These are phyloP conservation scores for Furcasterigmium furcatum DNA, from an alignment of 2,329 filamentous ascomycete genomes.

Conservation along the genomic window DNA sequence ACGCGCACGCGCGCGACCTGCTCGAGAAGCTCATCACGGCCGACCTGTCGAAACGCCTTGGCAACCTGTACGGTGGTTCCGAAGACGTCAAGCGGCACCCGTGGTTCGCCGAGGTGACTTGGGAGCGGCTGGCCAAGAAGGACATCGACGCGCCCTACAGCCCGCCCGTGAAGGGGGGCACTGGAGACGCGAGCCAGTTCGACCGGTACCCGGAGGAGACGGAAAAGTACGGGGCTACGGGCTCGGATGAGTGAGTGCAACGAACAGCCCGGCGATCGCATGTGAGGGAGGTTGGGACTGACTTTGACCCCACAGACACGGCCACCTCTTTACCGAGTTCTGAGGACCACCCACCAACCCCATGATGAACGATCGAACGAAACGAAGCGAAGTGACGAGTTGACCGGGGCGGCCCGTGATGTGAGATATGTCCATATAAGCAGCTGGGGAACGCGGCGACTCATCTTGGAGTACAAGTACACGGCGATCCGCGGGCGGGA, in stretches of 20 bases:
- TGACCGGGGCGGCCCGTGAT: background rate
- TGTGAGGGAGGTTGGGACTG: too few relatives aligned
- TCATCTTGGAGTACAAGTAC: too few relatives aligned
- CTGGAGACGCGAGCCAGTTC: constrained; percentile 94
- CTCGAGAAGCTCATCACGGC: constrained; percentile 90
- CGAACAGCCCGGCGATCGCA: too few relatives aligned
- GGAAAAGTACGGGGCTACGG: constrained; percentile 79
- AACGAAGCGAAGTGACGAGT: background rate
- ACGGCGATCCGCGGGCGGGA: too few relatives aligned
- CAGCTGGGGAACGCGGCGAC: too few relatives aligned
- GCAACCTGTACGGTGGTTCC: constrained; percentile 87
- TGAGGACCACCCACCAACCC: constrained; percentile 37
- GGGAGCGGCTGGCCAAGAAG: constrained; percentile 90
- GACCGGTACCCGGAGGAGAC: constrained; percentile 97
- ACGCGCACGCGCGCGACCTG: constrained; percentile 89
- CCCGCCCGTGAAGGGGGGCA: constrained; percentile 88
- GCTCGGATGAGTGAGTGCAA: constrained; percentile 77
- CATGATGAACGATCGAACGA: too few relatives aligned
- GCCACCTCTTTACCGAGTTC: constrained; percentile 74
- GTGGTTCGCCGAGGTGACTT: constrained; percentile 97
- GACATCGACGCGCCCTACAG: constrained; percentile 99
- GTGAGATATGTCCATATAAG: background rate
- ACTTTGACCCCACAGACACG: constrained; percentile 49
- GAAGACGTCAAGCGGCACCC: constrained; percentile 92
- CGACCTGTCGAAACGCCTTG: constrained; percentile 90